phyloP scores from a whole-genome alignment of 345 rosid species.

The Eucalyptus paniculata region DNA sequence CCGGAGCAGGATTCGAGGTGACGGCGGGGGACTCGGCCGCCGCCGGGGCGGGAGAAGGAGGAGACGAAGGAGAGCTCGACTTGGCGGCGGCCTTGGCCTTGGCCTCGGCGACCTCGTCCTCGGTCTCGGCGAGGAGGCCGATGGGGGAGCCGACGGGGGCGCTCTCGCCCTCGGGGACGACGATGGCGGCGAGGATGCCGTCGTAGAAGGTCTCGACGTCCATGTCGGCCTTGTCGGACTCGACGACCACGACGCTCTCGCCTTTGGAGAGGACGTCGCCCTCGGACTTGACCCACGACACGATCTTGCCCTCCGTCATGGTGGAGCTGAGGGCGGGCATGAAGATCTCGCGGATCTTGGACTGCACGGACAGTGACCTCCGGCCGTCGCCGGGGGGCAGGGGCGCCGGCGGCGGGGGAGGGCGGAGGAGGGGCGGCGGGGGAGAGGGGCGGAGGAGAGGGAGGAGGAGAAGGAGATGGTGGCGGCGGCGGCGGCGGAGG shows the following conservation, averaged over 20 bases:
- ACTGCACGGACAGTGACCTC: conserved; percentile 26
- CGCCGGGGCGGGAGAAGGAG: background rate
- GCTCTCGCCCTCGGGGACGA: conserved; percentile 80
- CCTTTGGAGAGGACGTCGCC: conserved; percentile 88
- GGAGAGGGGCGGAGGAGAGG: conserved; percentile 24
- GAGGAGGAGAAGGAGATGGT: conserved; percentile 5
- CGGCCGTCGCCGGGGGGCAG: background rate
- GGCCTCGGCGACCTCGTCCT: conserved; percentile 84
- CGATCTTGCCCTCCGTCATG: conserved; percentile 99
- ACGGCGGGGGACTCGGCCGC: conserved; percentile 5
- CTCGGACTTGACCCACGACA: conserved; percentile 90
- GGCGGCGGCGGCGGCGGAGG: background rate
- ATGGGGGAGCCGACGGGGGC: conserved; percentile 91
- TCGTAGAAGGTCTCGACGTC: conserved; percentile 94
- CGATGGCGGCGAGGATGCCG: conserved; percentile 91
- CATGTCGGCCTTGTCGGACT: conserved; percentile 98
- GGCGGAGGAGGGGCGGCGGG: conserved; percentile 19
- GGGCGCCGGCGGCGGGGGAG: background rate
- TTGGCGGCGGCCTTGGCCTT: conserved; percentile 52
- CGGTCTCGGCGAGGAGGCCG: conserved; percentile 77
- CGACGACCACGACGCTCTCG: conserved; percentile 93
- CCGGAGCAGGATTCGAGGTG: conserved; percentile 39
- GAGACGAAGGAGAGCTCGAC: conserved; percentile 15
- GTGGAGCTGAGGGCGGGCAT: conserved; percentile 99
- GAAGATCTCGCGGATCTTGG: conserved; percentile 95